A percentile compares a stretch with the other conserved stretches of the same genome.
Conservation (phyloP, 768 basidiomycete species). For the Megacollybia marginata region DNA sequence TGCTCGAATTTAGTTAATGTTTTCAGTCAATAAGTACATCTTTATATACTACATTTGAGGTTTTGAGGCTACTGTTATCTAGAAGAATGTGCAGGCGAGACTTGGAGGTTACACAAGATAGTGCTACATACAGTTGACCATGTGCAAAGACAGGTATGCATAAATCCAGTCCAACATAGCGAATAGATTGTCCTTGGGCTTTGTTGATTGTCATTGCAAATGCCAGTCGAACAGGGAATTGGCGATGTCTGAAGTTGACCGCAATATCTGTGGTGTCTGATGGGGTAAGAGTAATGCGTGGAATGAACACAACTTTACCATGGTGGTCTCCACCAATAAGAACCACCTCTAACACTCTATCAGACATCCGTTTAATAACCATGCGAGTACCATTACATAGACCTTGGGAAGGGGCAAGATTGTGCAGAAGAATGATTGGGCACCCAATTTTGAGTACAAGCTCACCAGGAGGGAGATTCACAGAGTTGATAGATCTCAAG, state of each 20-base stretch:
- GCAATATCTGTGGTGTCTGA: constrained; percentile 4
- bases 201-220: constrained; percentile 12
- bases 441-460: constrained; percentile 23
- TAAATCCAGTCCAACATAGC: constrained; percentile 18
- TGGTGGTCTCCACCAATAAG: no score
- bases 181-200: constrained; percentile 21
- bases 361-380: no score
- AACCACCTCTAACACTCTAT: no score
- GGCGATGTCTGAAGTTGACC: constrained; percentile 15
- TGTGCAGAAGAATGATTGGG: constrained; percentile 36
- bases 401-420: constrained; percentile 23
- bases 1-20: no score
- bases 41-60: no score
- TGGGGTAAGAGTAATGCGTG: no score
- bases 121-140: constrained; percentile 22
- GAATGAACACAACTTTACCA: no score
- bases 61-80: not conserved
- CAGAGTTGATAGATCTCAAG: constrained; percentile 27
- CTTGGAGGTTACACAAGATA: constrained; percentile 4
- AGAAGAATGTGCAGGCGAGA: not conserved
- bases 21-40: no score
- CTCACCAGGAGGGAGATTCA: constrained; percentile 32
- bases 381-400: no score
- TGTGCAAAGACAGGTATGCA: constrained; percentile 16
- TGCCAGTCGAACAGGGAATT: constrained; percentile 23